Base-by-base conservation (phyloP, 2,329 filamentous ascomycete species). In the Scleromitrula shiraiana region DNA sequence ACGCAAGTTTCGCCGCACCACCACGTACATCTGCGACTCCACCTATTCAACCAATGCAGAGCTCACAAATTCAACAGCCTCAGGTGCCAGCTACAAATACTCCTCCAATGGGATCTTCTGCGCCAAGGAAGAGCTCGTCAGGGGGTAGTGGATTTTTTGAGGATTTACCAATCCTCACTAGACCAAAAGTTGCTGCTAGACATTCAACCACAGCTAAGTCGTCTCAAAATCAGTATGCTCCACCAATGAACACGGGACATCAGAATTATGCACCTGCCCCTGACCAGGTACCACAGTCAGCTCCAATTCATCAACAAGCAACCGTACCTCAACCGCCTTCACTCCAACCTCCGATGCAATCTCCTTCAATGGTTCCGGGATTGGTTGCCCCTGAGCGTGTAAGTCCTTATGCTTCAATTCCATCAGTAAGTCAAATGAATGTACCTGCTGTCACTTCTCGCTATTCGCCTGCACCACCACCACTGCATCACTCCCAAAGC, bases 151-250 rank as follows among this genome's bases (percentile, higher is more conserved):
- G 75, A 56, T 91, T 91, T 63, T 91, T 89, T 56, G 86, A 90
- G 65, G 86, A 91, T 46, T 70, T 91, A 19, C 86, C 86, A 1
- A 65, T 83, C 43, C 65, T 74, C 2, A 66, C 76, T 4, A 82
- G 74, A 60, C 75, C 80, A n/a, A 76, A 82, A 22, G 77, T 80
- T 15, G 72, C 74, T 20, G 76, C 78, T 1, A 73, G 79, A 46
- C 75, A 77, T 38, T 54, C 60, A 2, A 57, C 49, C 29, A 33
- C 48, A 24, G 51, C 53, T 35, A 53, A 57, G 30, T 53, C 61
- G 12, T 53, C 48, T 49, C 56, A 41, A 45, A 54, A 7, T 45
- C 56, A 50, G 17, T 57, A 56, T 42, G 41, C 50, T 8, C 51
- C 53, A 8, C 49, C 56, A 40, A 41, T 37, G 2, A 39, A 33